Evolutionary conservation across 164 flowering plant species (phyloP).

Genomic region (Brasenia schreberi): DNA sequence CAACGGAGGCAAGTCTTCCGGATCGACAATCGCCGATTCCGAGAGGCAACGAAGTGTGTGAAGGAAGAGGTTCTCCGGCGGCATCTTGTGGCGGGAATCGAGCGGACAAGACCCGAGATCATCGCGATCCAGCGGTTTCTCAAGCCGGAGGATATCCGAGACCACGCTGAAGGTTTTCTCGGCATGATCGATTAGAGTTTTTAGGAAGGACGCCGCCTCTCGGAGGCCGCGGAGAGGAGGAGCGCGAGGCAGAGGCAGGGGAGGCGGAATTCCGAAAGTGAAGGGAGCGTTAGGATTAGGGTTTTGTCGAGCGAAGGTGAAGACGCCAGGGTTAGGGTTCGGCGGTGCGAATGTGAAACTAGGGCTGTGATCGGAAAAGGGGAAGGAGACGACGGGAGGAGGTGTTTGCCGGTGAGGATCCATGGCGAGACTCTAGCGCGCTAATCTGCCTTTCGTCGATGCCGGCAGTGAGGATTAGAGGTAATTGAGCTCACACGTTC

Average conservation of each 20-base stretch:
- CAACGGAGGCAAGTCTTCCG: conserved; percentile 13
- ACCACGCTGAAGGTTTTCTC: conserved; percentile 20
- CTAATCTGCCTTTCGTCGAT: too few species aligned
- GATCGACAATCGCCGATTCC: conserved; percentile 12
- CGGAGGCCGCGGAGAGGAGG: conserved; percentile 9
- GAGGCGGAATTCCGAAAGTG: not conserved
- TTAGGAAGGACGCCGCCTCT: conserved; percentile 24
- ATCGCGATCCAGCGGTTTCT: conserved; percentile 3
- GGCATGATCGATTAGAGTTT: conserved; percentile 26
- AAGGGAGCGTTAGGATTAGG: conserved; percentile 4
- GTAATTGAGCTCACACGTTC: too few species aligned
- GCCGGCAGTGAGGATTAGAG: too few species aligned
- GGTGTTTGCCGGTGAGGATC: conserved; percentile 5
- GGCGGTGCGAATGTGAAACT: not conserved
- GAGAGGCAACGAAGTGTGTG: conserved; percentile 61
- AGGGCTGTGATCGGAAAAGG: conserved; percentile 2
- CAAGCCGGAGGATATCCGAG: conserved; percentile 14
- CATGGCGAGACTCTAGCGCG: not conserved
- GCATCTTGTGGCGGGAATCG: conserved; percentile 52
- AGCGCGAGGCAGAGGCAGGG: not conserved
- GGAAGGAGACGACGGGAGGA: conserved; percentile 11
- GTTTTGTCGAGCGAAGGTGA: conserved; percentile 3
- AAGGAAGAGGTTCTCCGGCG: conserved; percentile 50
- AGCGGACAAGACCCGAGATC: conserved; percentile 41
- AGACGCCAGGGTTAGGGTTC: conserved; percentile 12